These are phyloP conservation scores for Aspergillus indologenus DNA, from an alignment of 495 filamentous ascomycete genomes.

Conservation along the genomic window DNA sequence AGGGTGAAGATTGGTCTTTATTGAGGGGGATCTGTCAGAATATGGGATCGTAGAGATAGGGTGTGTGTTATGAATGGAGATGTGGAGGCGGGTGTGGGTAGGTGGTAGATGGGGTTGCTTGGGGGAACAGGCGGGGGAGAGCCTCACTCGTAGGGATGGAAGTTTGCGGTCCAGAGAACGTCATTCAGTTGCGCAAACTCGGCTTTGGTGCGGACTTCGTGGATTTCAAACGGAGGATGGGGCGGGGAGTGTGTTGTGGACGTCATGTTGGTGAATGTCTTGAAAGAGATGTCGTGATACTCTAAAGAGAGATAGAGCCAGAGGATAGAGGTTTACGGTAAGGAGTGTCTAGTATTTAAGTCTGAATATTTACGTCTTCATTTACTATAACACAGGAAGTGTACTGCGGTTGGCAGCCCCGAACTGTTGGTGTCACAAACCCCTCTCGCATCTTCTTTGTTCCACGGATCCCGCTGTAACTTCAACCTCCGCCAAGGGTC, in stretches of 20 bases:
- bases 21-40: not conserved
- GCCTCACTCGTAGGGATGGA: conserved; percentile 15
- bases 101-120: not conserved
- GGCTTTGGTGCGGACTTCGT: not conserved
- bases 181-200: not conserved
- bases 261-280: not conserved
- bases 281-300: too few relatives aligned
- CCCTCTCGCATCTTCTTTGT: not conserved
- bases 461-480: not conserved
- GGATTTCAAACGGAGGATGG: not conserved
- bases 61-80: not conserved
- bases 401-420: too few relatives aligned
- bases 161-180: conserved; percentile 15
- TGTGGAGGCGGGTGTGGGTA: not conserved
- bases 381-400: too few relatives aligned
- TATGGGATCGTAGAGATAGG: too few relatives aligned
- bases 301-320: too few relatives aligned
- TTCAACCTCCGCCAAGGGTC: not conserved
- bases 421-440: not conserved
- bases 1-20: conserved; percentile 16
- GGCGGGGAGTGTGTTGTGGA: not conserved
- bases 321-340: too few relatives aligned
- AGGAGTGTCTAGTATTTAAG: too few relatives aligned
- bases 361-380: too few relatives aligned
- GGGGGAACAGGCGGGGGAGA: not conserved